Conservation (phyloP, 129 eudicot genomes). For the Kitagawia praeruptora region DNA sequence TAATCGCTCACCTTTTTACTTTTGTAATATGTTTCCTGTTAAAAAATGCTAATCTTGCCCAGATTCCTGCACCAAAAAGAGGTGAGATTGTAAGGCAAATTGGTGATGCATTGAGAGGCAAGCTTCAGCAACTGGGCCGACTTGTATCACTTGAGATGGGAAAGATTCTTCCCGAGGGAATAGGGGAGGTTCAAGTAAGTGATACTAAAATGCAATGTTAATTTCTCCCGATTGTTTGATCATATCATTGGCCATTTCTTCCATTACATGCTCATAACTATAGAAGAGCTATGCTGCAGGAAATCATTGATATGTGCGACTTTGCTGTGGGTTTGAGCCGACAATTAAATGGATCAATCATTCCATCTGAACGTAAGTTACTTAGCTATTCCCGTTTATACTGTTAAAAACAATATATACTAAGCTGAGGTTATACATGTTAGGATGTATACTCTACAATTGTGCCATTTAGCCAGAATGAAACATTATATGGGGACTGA, state of each 20-base stretch:
- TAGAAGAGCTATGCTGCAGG: conserved; percentile 42
- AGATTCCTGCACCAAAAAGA: conserved; percentile 96
- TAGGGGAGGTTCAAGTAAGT: conserved; percentile 98
- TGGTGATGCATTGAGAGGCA: conserved; percentile 88
- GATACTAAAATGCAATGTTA: neutral
- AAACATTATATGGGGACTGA: neutral
- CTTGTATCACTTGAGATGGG: conserved; percentile 97
- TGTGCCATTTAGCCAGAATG: conserved; percentile 1
- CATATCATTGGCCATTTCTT: neutral
- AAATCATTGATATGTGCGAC: conserved; percentile 96
- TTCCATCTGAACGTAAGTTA: conserved; percentile 90
- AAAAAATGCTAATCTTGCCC: conserved; percentile 11
- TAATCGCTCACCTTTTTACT: neutral
- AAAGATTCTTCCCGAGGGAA: conserved; percentile 93
- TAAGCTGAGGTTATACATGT: neutral
- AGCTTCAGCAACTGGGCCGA: conserved; percentile 78
- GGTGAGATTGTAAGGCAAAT: conserved; percentile 96
- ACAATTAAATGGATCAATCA: conserved; percentile 86
- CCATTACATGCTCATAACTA: neutral
- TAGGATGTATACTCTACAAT: neutral
- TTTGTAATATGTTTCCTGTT: neutral
- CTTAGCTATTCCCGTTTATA: neutral
- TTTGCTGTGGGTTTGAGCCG: conserved; percentile 98
- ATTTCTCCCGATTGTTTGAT: neutral
- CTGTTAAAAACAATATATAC: neutral